Base-by-base conservation (phyloP, 2,329 filamentous ascomycete species). In the Trichophyton rubrum region DNA sequence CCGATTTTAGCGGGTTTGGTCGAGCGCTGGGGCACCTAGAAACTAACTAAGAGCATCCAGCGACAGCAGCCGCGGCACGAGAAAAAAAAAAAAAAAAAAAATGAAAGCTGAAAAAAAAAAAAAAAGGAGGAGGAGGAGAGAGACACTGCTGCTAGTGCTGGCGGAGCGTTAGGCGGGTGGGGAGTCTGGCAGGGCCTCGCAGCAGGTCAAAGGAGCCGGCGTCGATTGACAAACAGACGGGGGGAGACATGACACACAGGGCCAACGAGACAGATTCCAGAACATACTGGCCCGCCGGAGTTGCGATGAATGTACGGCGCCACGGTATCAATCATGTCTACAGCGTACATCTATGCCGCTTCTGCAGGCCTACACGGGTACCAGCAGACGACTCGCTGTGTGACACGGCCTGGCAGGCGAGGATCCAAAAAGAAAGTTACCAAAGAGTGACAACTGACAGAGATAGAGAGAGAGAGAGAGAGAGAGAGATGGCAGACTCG, bases 161-260 rank as follows among this genome's bases (percentile, higher is more conserved):
- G 49, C 49, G 49, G 49, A 53, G 49, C 49, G 49, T 30, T 53
- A 38, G 45, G 45, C 17, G 49, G 49, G 49, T 53, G 49, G 49
- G 49, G 49, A 51, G 45, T 20, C 9, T 30, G 22, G 22, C 49
- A 53, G 49, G 49, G 17, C 17, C 41, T 20, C 41, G 41, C 15
- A 45, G 22, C 33, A 38, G 33, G 11, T 13, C 17, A 17, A 22
- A 22, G 22, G 45, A 51, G 45, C 45, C 45, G 45, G 22, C 49
- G 49, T 53, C 49, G 49, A 53, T 53, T 53, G 49, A 53, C 49
- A 53, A 53, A 53, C 49, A 53, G 22, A 53, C 49, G 22, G 27
- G 22, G 45, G 45, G 45, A 22, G 22, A 53, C 49, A 53, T 53
- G 13, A 24, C 22, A 24, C 22, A 53, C 49, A 30, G 22, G n/a